A percentile compares a stretch with the other conserved stretches of the same genome.
Evolutionary conservation across 2,329 filamentous ascomycete genomes (phyloP).

Genomic region (Bipolaris gigantea): DNA sequence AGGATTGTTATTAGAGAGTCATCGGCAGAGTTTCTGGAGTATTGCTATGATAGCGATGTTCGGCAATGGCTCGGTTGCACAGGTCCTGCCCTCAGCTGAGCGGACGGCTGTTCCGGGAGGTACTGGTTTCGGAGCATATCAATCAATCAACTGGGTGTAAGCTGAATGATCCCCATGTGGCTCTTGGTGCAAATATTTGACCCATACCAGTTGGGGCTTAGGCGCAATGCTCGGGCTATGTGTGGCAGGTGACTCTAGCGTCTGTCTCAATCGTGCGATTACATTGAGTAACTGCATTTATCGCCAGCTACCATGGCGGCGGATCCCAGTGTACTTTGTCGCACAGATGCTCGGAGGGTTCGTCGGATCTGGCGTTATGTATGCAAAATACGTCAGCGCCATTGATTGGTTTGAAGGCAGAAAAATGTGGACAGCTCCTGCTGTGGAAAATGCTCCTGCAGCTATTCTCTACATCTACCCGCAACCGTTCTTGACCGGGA

Average conservation of each 20-base stretch:
- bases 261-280: slow-evolving; percentile 67
- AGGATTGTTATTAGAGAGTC: slow-evolving; percentile 47
- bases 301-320: slow-evolving; percentile 68
- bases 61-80: slow-evolving; percentile 50
- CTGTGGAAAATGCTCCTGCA: slow-evolving; percentile 60
- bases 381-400: slow-evolving; percentile 55
- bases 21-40: slow-evolving; percentile 51
- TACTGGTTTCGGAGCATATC: slow-evolving; percentile 48
- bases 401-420: slow-evolving; percentile 67
- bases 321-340: slow-evolving; percentile 68
- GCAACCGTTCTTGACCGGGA: slow-evolving; percentile 65
- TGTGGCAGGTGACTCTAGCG: slow-evolving; percentile 65
- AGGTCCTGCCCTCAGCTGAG: slow-evolving; percentile 46
- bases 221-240: slow-evolving; percentile 59
- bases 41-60: slow-evolving; percentile 49
- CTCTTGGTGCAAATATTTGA: slow-evolving; percentile 2
- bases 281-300: slow-evolving; percentile 70
- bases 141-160: slow-evolving; percentile 49
- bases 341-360: slow-evolving; percentile 71
- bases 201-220: slow-evolving; percentile 37
- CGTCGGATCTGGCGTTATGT: slow-evolving; percentile 53
- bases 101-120: slow-evolving; percentile 47
- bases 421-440: slow-evolving; percentile 63
- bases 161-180: neutral
- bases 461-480: slow-evolving; percentile 76